A percentile compares a stretch with the other conserved stretches of the same genome.
phyloP scores from a whole-genome alignment of 1,139 yeast species.

The Insectozyma bohioensis region DNA sequence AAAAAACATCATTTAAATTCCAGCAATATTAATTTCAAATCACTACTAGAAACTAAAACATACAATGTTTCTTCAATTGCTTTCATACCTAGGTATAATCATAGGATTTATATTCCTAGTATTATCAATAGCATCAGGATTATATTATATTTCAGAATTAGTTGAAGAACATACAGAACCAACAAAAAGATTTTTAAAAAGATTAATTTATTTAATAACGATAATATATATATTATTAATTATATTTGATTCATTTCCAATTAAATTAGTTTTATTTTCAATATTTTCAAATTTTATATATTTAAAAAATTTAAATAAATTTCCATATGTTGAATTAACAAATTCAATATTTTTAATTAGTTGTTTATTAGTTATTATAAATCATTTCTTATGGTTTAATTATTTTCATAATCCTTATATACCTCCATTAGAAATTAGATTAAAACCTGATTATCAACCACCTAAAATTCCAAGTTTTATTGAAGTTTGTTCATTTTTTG shows the following conservation, averaged over 20 bases:
- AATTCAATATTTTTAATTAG: constrained; percentile 71
- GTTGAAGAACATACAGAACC: constrained; percentile 93
- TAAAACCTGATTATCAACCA: constrained; percentile 57
- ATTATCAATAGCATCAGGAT: constrained; percentile 71
- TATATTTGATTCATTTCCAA: constrained; percentile 78
- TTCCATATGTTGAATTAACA: constrained; percentile 79
- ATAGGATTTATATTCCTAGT: constrained; percentile 72
- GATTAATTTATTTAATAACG: constrained; percentile 61
- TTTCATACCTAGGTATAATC: constrained; percentile 67
- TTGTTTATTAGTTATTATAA: constrained; percentile 70
- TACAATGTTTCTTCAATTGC: constrained; percentile 40
- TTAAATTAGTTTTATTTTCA: constrained; percentile 62
- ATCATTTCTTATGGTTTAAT: constrained; percentile 89
- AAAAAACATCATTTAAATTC: not conserved
- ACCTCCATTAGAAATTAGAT: constrained; percentile 56
- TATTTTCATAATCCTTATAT: constrained; percentile 71
- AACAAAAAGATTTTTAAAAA: constrained; percentile 66
- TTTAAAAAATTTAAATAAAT: constrained; percentile 69
- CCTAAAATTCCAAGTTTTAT: constrained; percentile 79
- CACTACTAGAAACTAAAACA: too few species aligned
- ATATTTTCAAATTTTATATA: constrained; percentile 71
- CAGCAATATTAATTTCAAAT: too few species aligned
- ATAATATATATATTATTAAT: constrained; percentile 53
- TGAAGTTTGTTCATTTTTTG: constrained; percentile 92
- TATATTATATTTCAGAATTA: constrained; percentile 85